These are phyloP conservation scores for Parathielavia hyrcaniae DNA, from an alignment of 495 filamentous ascomycete species.

Conservation along the genomic window DNA sequence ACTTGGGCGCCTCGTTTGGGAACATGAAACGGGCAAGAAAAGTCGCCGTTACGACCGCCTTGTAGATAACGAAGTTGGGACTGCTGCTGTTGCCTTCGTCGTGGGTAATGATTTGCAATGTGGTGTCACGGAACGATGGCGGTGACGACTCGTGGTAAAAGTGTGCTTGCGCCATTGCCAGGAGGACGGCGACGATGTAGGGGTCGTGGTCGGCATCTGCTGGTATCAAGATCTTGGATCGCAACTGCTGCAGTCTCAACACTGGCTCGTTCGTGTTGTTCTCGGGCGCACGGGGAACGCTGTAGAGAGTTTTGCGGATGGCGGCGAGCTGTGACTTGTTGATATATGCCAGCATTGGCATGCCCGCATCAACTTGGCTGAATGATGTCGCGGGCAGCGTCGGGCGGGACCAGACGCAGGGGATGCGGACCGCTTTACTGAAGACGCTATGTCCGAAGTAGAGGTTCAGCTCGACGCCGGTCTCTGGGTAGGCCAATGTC, in stretches of 20 bases:
- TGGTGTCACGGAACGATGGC: conserved; percentile 32
- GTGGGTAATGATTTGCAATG: conserved; percentile 38
- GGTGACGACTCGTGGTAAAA: conserved; percentile 28
- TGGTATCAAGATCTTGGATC: conserved; percentile 36
- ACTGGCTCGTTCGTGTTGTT: conserved; percentile 34
- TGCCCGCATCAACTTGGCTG: conserved; percentile 15
- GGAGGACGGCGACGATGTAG: conserved; percentile 38
- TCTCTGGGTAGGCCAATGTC: conserved; percentile 25
- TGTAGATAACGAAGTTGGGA: conserved; percentile 41
- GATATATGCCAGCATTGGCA: conserved; percentile 40
- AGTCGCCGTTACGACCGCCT: conserved; percentile 33
- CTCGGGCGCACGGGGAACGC: conserved; percentile 26
- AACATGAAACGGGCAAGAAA: conserved; percentile 38
- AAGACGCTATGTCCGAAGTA: conserved; percentile 34
- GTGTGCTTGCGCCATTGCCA: conserved; percentile 44
- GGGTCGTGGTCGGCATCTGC: conserved; percentile 39
- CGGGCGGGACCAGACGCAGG: conserved; percentile 37
- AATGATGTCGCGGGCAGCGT: conserved; percentile 28
- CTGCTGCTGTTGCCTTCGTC: conserved; percentile 29
- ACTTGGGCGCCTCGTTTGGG: conserved; percentile 29
- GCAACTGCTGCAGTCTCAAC: conserved; percentile 31
- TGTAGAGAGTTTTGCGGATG: conserved; percentile 33
- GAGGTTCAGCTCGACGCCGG: conserved; percentile 30
- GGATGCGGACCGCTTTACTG: conserved; percentile 30
- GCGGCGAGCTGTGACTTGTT: conserved; percentile 31